phyloP scores from a whole-genome alignment of 192 early-diverging fungal species.

The Dissophora ornata region DNA sequence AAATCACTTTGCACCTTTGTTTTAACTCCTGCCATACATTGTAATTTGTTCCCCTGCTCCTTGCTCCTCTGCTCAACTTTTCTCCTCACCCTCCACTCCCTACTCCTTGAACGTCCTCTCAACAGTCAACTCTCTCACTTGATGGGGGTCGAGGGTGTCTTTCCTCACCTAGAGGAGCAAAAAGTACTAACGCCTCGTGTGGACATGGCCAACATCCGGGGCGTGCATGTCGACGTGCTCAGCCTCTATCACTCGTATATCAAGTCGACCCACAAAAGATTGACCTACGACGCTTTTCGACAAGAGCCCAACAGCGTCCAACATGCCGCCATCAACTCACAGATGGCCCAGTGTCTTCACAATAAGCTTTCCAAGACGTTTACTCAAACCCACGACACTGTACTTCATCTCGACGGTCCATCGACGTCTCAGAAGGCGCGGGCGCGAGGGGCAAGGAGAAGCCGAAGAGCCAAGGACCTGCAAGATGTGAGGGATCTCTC shows the following conservation, averaged over 20 bases:
- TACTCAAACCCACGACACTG: not conserved
- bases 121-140: no score
- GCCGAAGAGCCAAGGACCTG: not conserved
- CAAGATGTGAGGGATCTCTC: not conserved
- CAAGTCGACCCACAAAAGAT: not conserved
- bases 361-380: not conserved
- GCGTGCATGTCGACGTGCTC: not conserved
- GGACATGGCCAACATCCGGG: not conserved
- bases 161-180: not conserved
- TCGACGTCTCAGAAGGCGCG: not conserved
- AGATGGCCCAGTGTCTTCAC: not conserved
- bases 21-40: no score
- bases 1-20: no score
- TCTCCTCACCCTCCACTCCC: no score
- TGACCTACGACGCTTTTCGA: not conserved
- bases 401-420: not conserved
- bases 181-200: not conserved
- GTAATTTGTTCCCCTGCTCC: no score
- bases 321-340: not conserved
- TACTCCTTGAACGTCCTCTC: no score
- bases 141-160: slow-evolving; percentile 1
- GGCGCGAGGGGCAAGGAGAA: not conserved
- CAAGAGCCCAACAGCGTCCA: not conserved
- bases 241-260: slow-evolving; percentile 2
- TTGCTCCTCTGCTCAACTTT: no score